phyloP scores from a whole-genome alignment of 208 protist species.

The Porcisia deanei region DNA sequence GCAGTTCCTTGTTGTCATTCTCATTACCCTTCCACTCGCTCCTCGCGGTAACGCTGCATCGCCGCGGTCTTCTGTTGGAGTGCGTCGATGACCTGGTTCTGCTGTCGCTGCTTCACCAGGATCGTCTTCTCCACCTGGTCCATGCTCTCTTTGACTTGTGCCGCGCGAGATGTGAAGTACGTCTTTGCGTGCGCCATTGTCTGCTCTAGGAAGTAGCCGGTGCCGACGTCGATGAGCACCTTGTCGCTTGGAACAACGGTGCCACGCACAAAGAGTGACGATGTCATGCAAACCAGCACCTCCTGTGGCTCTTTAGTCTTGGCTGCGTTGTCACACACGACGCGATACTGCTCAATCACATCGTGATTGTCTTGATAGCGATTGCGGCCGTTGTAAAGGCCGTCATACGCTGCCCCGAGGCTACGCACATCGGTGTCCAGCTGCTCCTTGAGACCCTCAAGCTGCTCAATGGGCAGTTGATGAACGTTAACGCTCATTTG shows the following conservation, averaged over 20 bases:
- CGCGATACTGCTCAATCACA: slow-evolving; percentile 68
- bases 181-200: slow-evolving; percentile 64
- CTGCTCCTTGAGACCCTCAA: slow-evolving; percentile 89
- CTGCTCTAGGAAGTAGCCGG: slow-evolving; percentile 87
- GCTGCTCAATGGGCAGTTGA: slow-evolving; percentile 82
- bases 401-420: slow-evolving; percentile 80
- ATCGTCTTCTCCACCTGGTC: slow-evolving; percentile 75
- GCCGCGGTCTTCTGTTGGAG: slow-evolving; percentile 63
- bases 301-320: slow-evolving; percentile 43
- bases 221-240: slow-evolving; percentile 87
- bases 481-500: slow-evolving; percentile 59
- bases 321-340: slow-evolving; percentile 49
- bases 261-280: slow-evolving; percentile 75
- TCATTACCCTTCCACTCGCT: slow-evolving; percentile 22
- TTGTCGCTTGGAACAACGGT: slow-evolving; percentile 65
- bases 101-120: slow-evolving; percentile 76
- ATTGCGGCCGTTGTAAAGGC: slow-evolving; percentile 68
- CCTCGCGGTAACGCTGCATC: slow-evolving; percentile 51
- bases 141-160: slow-evolving; percentile 83
- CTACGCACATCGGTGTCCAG: slow-evolving; percentile 79
- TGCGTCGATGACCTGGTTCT: slow-evolving; percentile 78
- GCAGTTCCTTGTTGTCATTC: background rate
- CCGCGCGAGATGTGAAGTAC: slow-evolving; percentile 76
- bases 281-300: slow-evolving; percentile 84
- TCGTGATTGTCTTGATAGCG: slow-evolving; percentile 80